Conservation (phyloP, 1,284 basidiomycete species). For the Leccinum huronense region DNA sequence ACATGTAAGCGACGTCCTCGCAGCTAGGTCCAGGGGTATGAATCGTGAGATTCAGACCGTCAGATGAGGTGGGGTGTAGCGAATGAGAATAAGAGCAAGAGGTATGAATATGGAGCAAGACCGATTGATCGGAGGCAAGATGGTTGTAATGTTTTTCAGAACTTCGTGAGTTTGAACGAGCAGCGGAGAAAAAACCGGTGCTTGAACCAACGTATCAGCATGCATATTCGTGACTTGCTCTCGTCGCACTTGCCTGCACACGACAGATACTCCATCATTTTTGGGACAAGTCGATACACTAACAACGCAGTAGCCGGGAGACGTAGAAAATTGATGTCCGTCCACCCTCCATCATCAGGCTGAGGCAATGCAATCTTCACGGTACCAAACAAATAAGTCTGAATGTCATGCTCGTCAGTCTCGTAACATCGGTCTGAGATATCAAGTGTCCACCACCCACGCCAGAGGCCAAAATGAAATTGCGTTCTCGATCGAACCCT, state of each 20-base stretch:
- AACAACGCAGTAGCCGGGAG: constrained; percentile 59
- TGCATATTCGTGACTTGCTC: background rate
- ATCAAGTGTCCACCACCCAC: constrained; percentile 41
- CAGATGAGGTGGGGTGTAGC: constrained; percentile 25
- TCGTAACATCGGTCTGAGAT: background rate
- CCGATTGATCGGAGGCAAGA: constrained; percentile 39
- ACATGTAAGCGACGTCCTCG: constrained; percentile 42
- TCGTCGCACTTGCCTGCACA: constrained; percentile 27
- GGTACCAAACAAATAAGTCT: constrained; percentile 41
- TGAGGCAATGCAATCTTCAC: constrained; percentile 34
- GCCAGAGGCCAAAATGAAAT: constrained; percentile 39
- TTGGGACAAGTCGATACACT: constrained; percentile 54
- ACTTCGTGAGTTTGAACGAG: constrained; percentile 45
- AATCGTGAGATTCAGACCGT: constrained; percentile 53
- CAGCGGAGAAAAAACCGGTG: constrained; percentile 53
- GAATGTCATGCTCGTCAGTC: constrained; percentile 23
- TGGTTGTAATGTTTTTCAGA: constrained; percentile 77
- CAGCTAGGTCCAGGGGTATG: constrained; percentile 57
- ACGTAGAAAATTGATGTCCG: constrained; percentile 44
- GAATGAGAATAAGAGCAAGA: constrained; percentile 61
- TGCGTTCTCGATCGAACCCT: constrained; percentile 41
- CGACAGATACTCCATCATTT: constrained; percentile 12
- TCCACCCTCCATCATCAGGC: constrained; percentile 31
- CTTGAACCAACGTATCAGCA: constrained; percentile 34
- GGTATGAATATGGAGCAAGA: constrained; percentile 71